Base-by-base conservation (phyloP, 2,329 filamentous ascomycete species). In the Arthrinium phaeospermum region DNA sequence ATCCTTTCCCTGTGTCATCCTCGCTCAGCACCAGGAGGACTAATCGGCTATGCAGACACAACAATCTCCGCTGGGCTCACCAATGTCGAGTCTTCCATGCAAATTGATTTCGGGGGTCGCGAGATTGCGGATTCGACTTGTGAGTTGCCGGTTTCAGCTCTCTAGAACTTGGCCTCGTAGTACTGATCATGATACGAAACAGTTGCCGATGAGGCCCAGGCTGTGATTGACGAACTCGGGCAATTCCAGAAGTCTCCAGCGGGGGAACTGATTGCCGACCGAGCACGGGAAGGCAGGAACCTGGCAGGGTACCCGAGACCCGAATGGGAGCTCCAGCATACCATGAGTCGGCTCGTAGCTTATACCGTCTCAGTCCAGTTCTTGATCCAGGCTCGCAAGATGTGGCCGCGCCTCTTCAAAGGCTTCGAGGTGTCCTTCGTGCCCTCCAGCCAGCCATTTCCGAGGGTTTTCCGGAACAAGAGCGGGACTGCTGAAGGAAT, bases 331-430 rank as follows among this genome's bases (percentile, higher is more conserved):
- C 12, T 53, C 4, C 69, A 72, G 19, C 76, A 77, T 44, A 57
- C 67, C 22, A 44, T 72, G 12, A 71, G 47, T 10, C 74, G 76
- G 13, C 68, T 77, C 1, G 27, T 64, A 1, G 75, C 76, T 4
- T 77, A 77, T 34, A 27, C 44, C 4, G 46, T 69, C 3, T 73
- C 74, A 0, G 47, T 75, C 14, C 14, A 57, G 1, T 67, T 53
- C 67, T 37, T 73, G 0, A 14, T 73, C 4, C 16, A 30, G 1
- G 75, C 73, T 0, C 44, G 70, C 1, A 69, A 34, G 4, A 41
- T 3, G 0, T 77, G 75, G 76, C 75, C 74, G 0, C 12, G 57
- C 3, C 76, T 78, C 4, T 77, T 78, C 45, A 5, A 67, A 1
- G 45, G 68, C 16, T 67, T 61, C 13, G n/a, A 46, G 6, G 69